phyloP scores from a whole-genome alignment of 2,329 filamentous ascomycete species.

The Monosporascus ibericus region DNA sequence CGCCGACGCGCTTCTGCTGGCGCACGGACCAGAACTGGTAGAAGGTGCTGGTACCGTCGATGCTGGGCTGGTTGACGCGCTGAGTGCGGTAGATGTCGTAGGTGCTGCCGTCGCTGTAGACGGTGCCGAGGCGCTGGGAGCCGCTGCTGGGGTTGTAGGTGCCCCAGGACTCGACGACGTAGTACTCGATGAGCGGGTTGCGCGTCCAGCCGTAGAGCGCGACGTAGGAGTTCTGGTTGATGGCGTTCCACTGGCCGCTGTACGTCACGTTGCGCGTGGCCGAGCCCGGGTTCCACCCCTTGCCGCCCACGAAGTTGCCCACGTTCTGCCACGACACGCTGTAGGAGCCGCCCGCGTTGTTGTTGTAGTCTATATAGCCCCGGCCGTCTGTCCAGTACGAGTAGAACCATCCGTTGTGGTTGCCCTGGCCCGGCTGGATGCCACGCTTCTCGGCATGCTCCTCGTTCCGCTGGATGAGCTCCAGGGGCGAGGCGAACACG shows the following conservation, averaged over 20 bases:
- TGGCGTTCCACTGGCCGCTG: slow-evolving; percentile 27
- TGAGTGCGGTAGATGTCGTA: slow-evolving; percentile 30
- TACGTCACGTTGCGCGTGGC: slow-evolving; percentile 19
- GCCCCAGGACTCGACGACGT: slow-evolving; percentile 31
- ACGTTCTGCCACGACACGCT: slow-evolving; percentile 42
- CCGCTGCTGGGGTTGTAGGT: slow-evolving; percentile 27
- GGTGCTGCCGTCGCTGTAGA: slow-evolving; percentile 26
- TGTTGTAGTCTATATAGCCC: slow-evolving; percentile 49
- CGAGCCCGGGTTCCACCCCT: slow-evolving; percentile 40
- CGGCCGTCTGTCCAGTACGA: slow-evolving; percentile 55
- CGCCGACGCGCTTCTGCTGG: slow-evolving; percentile 38
- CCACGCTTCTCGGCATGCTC: slow-evolving; percentile 9
- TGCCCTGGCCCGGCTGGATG: slow-evolving; percentile 22
- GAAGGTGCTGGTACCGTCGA: slow-evolving; percentile 39
- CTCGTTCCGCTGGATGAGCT: slow-evolving; percentile 11
- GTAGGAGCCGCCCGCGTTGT: slow-evolving; percentile 45
- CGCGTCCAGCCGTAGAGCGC: slow-evolving; percentile 34
- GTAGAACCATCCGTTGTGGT: slow-evolving; percentile 54
- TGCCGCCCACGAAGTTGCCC: slow-evolving; percentile 45
- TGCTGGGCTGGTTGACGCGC: slow-evolving; percentile 35
- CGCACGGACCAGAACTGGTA: slow-evolving; percentile 49
- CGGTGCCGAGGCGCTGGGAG: slow-evolving; percentile 20
- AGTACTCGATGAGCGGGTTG: slow-evolving; percentile 33
- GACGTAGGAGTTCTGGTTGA: slow-evolving; percentile 36
- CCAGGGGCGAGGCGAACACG: slow-evolving; percentile 22